phyloP scores from a whole-genome alignment of 75 land plant species.

The Larix kaempferi region DNA sequence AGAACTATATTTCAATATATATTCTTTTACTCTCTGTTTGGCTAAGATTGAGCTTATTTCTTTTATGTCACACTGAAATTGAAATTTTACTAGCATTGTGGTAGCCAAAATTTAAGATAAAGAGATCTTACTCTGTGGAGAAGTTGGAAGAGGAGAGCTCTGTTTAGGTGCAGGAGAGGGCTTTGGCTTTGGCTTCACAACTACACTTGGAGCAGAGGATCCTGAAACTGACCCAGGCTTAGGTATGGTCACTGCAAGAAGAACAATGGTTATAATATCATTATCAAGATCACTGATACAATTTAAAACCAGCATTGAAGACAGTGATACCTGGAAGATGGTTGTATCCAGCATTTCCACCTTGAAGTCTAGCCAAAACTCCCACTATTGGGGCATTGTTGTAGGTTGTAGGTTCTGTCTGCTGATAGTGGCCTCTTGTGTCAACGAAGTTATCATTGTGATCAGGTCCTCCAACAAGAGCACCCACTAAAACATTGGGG shows the following conservation, averaged over 20 bases:
- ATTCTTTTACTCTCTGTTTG: no score
- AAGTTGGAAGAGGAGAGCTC: not conserved
- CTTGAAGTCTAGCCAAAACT: constrained; percentile 52
- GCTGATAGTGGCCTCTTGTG: constrained; percentile 76
- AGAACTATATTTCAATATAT: not conserved
- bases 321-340: constrained; percentile 39
- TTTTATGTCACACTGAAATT: not conserved
- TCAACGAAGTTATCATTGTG: constrained; percentile 87
- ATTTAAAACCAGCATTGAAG: not conserved
- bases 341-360: constrained; percentile 23
- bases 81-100: not conserved
- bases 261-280: not conserved
- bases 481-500: constrained; percentile 83
- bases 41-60: not conserved
- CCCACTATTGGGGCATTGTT: constrained; percentile 92
- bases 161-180: constrained; percentile 1
- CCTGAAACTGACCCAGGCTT: not conserved
- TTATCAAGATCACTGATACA: constrained; percentile 1
- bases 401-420: constrained; percentile 92
- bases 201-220: constrained; percentile 10
- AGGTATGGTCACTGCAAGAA: not conserved
- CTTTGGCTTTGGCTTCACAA: not conserved
- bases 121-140: not conserved
- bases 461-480: constrained; percentile 96
- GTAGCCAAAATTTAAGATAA: not conserved